These are phyloP conservation scores for Eucalyptus curtisii DNA, from an alignment of 345 rosid genomes.

Conservation along the genomic window DNA sequence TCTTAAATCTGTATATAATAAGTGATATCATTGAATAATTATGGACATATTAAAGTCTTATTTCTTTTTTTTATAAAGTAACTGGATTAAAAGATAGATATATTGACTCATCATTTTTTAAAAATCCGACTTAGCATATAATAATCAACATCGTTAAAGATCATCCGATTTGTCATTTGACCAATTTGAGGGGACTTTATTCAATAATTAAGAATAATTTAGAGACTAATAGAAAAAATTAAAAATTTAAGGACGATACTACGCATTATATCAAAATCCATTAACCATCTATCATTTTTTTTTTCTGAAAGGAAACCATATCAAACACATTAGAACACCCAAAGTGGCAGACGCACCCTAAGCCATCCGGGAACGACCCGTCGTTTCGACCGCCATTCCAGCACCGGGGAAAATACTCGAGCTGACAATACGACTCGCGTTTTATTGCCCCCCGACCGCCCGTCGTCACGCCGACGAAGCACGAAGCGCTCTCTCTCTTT, in stretches of 20 bases:
- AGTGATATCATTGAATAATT: not conserved
- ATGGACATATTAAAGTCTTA: not conserved
- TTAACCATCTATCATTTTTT: too few species aligned
- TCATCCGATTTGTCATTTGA: not conserved
- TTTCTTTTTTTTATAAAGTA: not conserved
- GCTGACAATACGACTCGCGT: not conserved
- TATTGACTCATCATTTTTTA: accelerated
- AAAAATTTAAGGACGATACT: not conserved
- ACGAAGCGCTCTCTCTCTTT: not conserved
- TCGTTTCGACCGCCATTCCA: not conserved
- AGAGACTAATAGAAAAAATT: not conserved
- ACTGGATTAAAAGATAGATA: too few species aligned
- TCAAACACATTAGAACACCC: not conserved
- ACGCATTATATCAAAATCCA: too few species aligned
- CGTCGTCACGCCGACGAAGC: not conserved
- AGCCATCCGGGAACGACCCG: not conserved
- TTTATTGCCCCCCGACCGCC: not conserved
- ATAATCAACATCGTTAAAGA: too few species aligned
- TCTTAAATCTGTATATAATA: not conserved
- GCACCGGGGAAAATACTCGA: not conserved
- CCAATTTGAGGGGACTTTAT: not conserved
- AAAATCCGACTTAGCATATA: not conserved
- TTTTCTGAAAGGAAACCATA: not conserved
- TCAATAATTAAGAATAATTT: not conserved
- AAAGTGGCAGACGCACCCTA: not conserved